Evolutionary conservation across 2,329 filamentous ascomycete species (phyloP), one percentile per base, ranked within the genome.

Genomic region (Camillea tinctor): DNA sequence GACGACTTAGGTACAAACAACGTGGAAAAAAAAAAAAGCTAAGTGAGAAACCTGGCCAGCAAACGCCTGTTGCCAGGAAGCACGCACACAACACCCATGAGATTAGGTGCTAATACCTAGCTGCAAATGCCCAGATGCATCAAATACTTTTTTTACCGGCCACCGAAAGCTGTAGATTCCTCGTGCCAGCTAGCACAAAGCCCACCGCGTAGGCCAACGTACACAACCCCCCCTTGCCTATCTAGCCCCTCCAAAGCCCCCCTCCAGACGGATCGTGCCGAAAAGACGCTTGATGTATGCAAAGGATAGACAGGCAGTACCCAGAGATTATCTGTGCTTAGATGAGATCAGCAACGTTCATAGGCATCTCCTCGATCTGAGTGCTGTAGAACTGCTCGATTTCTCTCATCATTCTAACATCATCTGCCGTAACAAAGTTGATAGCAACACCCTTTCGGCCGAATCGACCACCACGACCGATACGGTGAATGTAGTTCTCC

Each of bases 341-440:
- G 79, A 90, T 90, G 71, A 90, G 86, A 73, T 90, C 88, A 71
- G 88, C 88, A 72, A 90, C 88, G 80, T 90, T 90, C 95, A 99
- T 98, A 76, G 95, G 95, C 95, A 99, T 99, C 88, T 99, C 95
- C 84, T 99, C 95, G 71, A 99, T 98, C 85, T 99, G 95, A 79
- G 95, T 99, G 88, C 92, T 97, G 90, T 99, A 99, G 88, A 98
- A 99, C 84, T 97, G 92, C 81, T 99, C 95, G 73, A 99, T 99
- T 82, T 99, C 95, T 79, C 95, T 89, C 92, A 99, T 96, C 92
- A 99, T 98, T 80, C 94, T 93, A 75, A 99, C 95, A 81, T 99
- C 95, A 70, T 99, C 95, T 73, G 93, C 92, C 65, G 94, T 98
- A 79, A 99, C 95, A 79, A 99, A 99, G 92, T 99, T 99, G 88